Evolutionary conservation across 1,284 basidiomycete species (phyloP).

Genomic region (Apiotrichum siamense): DNA sequence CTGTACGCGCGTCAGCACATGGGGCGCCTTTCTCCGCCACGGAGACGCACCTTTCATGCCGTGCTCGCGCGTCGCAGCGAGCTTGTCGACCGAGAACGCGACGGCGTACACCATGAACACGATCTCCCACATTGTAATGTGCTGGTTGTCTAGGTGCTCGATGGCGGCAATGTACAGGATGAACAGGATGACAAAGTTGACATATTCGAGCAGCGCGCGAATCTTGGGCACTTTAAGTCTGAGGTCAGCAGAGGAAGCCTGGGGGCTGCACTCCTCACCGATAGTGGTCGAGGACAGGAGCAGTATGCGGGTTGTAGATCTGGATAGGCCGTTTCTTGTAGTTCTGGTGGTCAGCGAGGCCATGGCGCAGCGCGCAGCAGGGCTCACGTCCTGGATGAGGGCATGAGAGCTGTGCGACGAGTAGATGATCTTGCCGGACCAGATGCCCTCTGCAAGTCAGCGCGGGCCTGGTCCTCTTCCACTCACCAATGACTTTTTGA

Average conservation of each 20-base stretch:
- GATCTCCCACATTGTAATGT: constrained; percentile 60
- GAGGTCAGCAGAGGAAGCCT: constrained; percentile 3
- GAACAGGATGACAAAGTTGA: constrained; percentile 76
- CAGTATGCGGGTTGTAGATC: constrained; percentile 88
- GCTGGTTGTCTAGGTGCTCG: constrained; percentile 60
- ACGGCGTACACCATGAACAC: constrained; percentile 77
- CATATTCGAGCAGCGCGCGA: constrained; percentile 79
- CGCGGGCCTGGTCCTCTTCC: not conserved
- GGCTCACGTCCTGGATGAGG: constrained; percentile 71
- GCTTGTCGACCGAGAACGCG: constrained; percentile 81
- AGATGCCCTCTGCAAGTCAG: constrained; percentile 47
- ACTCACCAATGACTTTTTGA: constrained; percentile 69
- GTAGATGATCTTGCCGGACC: constrained; percentile 75
- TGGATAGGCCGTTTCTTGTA: constrained; percentile 89
- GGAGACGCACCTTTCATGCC: constrained; percentile 58
- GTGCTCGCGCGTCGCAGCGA: constrained; percentile 90
- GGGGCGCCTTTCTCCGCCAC: no score
- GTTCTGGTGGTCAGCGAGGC: constrained; percentile 55
- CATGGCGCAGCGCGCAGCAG: no score
- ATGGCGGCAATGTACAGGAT: constrained; percentile 74
- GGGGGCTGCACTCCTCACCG: constrained; percentile 52
- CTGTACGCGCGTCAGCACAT: constrained; percentile 18
- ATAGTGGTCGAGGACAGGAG: constrained; percentile 87
- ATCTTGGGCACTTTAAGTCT: constrained; percentile 89
- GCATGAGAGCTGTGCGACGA: constrained; percentile 77